A percentile compares a stretch with the other conserved stretches of the same genome.
Evolutionary conservation across 2,329 filamentous ascomycete genomes (phyloP).

Genomic region (Beauveria asiatica): DNA sequence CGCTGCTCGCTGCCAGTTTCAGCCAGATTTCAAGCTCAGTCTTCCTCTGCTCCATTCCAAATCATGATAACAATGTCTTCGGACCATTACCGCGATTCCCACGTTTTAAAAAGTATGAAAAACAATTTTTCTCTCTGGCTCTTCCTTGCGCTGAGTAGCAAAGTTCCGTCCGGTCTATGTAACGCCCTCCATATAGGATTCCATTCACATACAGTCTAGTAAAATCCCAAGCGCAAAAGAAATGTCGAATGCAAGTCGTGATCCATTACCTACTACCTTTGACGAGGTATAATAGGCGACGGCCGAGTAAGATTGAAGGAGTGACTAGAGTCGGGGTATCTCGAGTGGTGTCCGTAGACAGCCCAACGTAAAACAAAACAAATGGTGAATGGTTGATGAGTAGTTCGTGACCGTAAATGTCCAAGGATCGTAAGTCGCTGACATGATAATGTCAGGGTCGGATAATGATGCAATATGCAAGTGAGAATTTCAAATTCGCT

Average conservation of each 20-base stretch:
- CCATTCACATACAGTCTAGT: constrained; percentile 5
- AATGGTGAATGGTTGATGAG: constrained; percentile 21
- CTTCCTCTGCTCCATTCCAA: neutral
- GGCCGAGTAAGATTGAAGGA: constrained; percentile 14
- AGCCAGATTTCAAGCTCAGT: neutral
- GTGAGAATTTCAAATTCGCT: neutral
- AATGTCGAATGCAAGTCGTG: neutral
- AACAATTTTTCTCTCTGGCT: constrained; percentile 8
- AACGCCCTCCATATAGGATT: constrained; percentile 1
- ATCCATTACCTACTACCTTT: neutral
- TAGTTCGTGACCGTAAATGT: neutral
- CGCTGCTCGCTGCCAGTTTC: neutral
- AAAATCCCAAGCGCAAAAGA: neutral
- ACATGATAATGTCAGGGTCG: constrained; percentile 11
- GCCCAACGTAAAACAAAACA: constrained; percentile 9
- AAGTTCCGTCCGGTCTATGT: constrained; percentile 7
- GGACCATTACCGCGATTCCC: neutral
- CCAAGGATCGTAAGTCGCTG: constrained; percentile 11
- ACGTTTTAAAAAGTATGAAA: neutral
- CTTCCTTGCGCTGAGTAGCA: constrained; percentile 9
- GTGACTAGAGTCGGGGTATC: constrained; percentile 22
- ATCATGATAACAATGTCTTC: neutral
- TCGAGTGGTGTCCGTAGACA: constrained; percentile 3
- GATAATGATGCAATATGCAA: neutral
- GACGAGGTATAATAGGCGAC: constrained; percentile 11